Percentiles rank a stretch among this genome's conserved stretches.
These are phyloP conservation scores for Skeletonema tropicum DNA, from an alignment of 108 stramenopile species.

Conservation along the genomic window DNA sequence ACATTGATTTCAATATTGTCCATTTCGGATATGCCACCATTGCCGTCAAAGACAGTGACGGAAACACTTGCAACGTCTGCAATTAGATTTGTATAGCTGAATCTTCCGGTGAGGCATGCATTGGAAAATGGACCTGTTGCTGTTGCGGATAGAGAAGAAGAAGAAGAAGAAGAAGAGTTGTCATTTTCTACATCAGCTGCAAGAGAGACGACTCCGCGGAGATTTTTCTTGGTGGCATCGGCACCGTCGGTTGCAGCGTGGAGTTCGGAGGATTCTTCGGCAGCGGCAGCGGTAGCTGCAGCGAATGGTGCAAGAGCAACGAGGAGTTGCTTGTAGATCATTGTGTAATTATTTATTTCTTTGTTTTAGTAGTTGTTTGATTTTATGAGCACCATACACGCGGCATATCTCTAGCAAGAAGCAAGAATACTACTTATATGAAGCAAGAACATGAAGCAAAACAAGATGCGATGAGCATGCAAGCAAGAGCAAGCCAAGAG, in stretches of 20 bases:
- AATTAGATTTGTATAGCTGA: not conserved
- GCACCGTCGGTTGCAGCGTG: too few species aligned
- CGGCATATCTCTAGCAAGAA: too few species aligned
- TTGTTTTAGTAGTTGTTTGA: too few species aligned
- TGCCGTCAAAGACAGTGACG: not conserved
- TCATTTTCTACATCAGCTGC: not conserved
- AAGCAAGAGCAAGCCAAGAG: too few species aligned
- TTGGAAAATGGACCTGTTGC: not conserved
- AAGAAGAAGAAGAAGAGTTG: not conserved
- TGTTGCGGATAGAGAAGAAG: too few species aligned
- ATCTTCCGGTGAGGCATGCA: not conserved
- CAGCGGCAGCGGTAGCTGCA: not conserved
- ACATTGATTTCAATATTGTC: slow-evolving; percentile 1
- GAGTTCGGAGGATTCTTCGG: too few species aligned
- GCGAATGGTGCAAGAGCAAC: not conserved
- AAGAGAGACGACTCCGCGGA: not conserved
- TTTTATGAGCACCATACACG: too few species aligned
- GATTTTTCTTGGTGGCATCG: not conserved
- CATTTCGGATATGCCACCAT: not conserved
- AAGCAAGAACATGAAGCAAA: too few species aligned
- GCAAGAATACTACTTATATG: too few species aligned
- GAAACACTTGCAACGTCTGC: not conserved
- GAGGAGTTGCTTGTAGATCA: not conserved
- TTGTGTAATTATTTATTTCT: too few species aligned
- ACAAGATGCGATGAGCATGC: too few species aligned